Evolutionary conservation across 1,284 basidiomycete species (phyloP).

Genomic region (Ustilago sp.): DNA sequence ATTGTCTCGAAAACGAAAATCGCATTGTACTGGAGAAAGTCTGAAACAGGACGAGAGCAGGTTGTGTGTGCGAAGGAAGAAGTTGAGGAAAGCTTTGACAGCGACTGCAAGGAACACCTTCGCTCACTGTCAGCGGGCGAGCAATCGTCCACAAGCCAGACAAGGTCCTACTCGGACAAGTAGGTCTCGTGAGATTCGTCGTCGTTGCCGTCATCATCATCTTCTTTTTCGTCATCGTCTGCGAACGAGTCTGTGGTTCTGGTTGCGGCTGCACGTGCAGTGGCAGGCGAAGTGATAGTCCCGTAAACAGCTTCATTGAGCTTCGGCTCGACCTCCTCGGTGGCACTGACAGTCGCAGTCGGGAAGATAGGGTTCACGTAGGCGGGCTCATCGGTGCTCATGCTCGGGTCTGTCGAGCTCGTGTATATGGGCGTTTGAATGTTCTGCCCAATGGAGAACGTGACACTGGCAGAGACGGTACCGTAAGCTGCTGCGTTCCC

Average conservation of each 20-base stretch:
- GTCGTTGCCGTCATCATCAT: background rate
- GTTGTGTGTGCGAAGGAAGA: background rate
- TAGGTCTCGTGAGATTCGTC: slow-evolving; percentile 10
- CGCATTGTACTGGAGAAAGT: background rate
- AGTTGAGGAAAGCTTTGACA: background rate
- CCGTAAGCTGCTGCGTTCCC: background rate
- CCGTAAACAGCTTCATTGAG: background rate
- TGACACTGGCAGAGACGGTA: background rate
- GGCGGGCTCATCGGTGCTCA: slow-evolving; percentile 13
- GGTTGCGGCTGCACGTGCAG: background rate
- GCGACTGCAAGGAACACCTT: background rate
- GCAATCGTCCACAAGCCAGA: background rate
- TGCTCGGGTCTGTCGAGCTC: background rate
- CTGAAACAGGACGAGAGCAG: background rate
- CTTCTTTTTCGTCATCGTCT: background rate
- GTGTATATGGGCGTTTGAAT: background rate
- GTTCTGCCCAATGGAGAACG: background rate
- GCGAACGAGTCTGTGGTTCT: background rate
- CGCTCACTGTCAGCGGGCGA: background rate
- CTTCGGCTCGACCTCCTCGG: background rate
- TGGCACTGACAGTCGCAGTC: background rate
- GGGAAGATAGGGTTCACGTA: slow-evolving; percentile 23
- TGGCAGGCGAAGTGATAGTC: background rate
- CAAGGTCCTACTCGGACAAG: slow-evolving; percentile 10
- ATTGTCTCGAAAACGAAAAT: background rate